These are phyloP conservation scores for Rhizopus microsporus DNA, from an alignment of 371 early-diverging fungal species.

Conservation along the genomic window DNA sequence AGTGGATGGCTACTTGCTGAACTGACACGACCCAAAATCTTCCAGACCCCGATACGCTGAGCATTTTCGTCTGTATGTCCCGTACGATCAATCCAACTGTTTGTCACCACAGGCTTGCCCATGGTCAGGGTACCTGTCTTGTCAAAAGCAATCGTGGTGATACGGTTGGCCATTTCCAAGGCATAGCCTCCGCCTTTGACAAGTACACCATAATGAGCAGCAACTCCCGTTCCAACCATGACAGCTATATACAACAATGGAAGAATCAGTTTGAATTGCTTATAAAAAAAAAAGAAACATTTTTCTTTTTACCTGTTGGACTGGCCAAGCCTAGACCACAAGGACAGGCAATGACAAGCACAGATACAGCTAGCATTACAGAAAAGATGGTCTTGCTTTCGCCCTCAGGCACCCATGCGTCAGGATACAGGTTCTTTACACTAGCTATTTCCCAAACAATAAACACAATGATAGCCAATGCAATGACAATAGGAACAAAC, in stretches of 20 bases:
- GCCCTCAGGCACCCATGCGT: slow-evolving; percentile 44
- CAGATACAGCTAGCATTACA: slow-evolving; percentile 57
- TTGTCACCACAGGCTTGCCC: slow-evolving; percentile 61
- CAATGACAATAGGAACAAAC: slow-evolving; percentile 62
- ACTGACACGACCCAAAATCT: slow-evolving; percentile 47
- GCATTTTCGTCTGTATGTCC: slow-evolving; percentile 4
- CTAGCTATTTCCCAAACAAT: slow-evolving; percentile 57
- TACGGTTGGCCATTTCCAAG: slow-evolving; percentile 77
- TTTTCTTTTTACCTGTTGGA: slow-evolving; percentile 58
- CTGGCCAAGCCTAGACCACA: slow-evolving; percentile 76
- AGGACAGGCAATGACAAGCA: slow-evolving; percentile 75
- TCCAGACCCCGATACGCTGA: slow-evolving; percentile 33
- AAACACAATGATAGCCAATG: slow-evolving; percentile 57
- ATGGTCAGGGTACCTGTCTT: slow-evolving; percentile 84
- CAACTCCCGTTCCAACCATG: slow-evolving; percentile 89
- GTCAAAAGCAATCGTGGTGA: slow-evolving; percentile 93
- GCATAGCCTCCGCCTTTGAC: slow-evolving; percentile 55
- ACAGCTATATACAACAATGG: slow-evolving; percentile 54
- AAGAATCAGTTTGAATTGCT: not conserved
- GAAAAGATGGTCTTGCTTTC: slow-evolving; percentile 44
- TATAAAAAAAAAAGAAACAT: not conserved
- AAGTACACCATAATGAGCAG: slow-evolving; percentile 69
- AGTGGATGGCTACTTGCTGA: slow-evolving; percentile 50
- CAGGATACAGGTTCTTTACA: slow-evolving; percentile 39
- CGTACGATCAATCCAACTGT: slow-evolving; percentile 29